Conservation (phyloP, 257 asterid genomes). For the Thymus quinquecostatus region DNA sequence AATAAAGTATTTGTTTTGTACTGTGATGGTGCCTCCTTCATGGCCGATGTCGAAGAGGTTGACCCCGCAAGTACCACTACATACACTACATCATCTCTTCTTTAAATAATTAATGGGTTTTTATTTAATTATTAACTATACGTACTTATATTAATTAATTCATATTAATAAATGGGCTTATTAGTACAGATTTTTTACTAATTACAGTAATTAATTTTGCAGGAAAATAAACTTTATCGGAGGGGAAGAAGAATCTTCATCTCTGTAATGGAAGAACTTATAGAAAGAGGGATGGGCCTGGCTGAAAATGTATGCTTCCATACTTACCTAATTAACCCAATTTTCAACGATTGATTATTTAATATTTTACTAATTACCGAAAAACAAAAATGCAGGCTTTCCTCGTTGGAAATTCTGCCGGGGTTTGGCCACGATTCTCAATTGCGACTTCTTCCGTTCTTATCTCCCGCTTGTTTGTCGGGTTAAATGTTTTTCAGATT, state of each 20-base stretch:
- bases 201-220: too few species aligned
- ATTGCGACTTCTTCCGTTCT: conserved; percentile 45
- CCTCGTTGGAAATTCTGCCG: conserved; percentile 48
- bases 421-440: conserved; percentile 45
- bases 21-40: conserved; percentile 38
- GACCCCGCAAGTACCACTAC: conserved; percentile 6
- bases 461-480: conserved; percentile 19
- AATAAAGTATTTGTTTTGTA: conserved; percentile 17
- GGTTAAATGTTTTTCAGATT: conserved; percentile 49
- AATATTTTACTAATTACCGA: too few species aligned
- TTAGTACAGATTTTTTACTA: too few species aligned
- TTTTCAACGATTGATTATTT: too few species aligned
- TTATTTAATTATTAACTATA: too few species aligned
- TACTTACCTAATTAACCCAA: too few species aligned
- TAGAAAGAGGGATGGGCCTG: conserved; percentile 27
- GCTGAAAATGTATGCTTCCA: conserved; percentile 9
- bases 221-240: conserved; percentile 6
- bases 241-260: conserved; percentile 31
- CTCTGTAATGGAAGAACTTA: conserved; percentile 13
- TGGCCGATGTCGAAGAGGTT: conserved; percentile 24
- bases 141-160: too few species aligned
- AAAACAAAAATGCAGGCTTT: conserved; percentile 30
- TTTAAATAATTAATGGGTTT: neutral
- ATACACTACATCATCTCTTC: too few species aligned
- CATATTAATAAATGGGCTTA: too few species aligned